Evolutionary conservation across 306 rosid species (phyloP), one percentile per base, ranked within the genome.

Genomic region (Fagus crenata): DNA sequence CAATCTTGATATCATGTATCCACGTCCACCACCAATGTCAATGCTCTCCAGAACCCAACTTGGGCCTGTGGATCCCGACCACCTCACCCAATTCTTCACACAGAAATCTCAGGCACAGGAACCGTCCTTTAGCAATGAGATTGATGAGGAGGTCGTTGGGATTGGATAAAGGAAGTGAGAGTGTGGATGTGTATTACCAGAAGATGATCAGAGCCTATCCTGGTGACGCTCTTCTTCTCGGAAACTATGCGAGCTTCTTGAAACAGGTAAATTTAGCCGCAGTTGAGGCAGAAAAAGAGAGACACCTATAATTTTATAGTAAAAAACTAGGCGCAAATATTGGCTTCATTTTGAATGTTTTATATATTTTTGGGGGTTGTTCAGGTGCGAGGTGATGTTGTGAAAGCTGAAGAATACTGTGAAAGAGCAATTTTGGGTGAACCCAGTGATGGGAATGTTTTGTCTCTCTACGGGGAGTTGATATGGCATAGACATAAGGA

Each of bases 161-260:
- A 46, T 73, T 5, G 69, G 74, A 63, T 73, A 59, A 2, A 55
- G 71, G 76, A 28, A 74, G 11, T 13, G 79, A 61, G n/a, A 74
- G 41, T 31, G 58, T 59, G 55, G 73, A 81, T 41, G 76, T 22
- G 41, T 76, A 75, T 59, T 75, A 75, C 55, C 68, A 49, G 67
- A 75, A 75, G 72, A 81, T 81, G 80, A 81, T 71, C 67, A 17
- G 2, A 13, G 70, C 51, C 15, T 59, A 75, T 59, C 80, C 77
- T 7, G 58, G 13, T 6, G 64, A 81, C 39, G 71, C 84, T 49
- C 68, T 81, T 22, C 63, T 81, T 32, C 71, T 75, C 56, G 72
- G 84, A 40, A 75, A 81, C 53, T 81, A 81, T 67, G 84, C 76
- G n/a, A 75, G 75, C 28, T 75, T 75, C 41, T 49, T 81, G 61